A percentile compares a stretch with the other conserved stretches of the same genome.
These are phyloP conservation scores for Penicillium sp. DNA, from an alignment of 2,329 filamentous ascomycete species.

Conservation along the genomic window DNA sequence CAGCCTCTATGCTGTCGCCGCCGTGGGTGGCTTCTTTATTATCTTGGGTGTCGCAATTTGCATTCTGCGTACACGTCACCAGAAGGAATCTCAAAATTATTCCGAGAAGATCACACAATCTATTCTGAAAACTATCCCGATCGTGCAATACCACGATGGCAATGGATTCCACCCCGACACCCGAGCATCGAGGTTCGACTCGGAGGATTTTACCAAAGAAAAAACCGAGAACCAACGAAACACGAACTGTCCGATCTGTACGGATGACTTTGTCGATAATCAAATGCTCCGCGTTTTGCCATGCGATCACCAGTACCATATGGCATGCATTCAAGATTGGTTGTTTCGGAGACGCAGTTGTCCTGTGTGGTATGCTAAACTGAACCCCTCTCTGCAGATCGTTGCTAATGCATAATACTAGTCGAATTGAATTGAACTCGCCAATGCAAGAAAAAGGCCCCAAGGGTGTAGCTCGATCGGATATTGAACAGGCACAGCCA, in stretches of 20 bases:
- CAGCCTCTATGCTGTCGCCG: slow-evolving; percentile 10
- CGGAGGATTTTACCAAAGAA: neutral
- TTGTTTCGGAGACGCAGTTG: neutral
- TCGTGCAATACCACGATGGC: slow-evolving; percentile 8
- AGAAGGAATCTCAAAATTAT: neutral
- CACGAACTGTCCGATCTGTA: slow-evolving; percentile 10
- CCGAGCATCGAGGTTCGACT: neutral
- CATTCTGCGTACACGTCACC: slow-evolving; percentile 5
- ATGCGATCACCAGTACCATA: slow-evolving; percentile 1
- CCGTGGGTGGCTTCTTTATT: neutral
- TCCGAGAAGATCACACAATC: neutral
- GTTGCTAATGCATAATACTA: neutral
- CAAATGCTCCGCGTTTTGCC: slow-evolving; percentile 77
- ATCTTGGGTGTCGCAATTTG: slow-evolving; percentile 2
- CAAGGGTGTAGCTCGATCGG: neutral
- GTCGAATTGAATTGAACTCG: neutral
- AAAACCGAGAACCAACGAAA: neutral
- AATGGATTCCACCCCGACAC: neutral
- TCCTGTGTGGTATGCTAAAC: neutral
- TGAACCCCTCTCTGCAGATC: neutral
- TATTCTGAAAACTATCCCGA: slow-evolving; percentile 6
- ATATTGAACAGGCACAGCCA: neutral
- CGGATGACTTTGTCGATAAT: slow-evolving; percentile 62
- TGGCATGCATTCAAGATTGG: neutral
- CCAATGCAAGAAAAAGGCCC: neutral